Base-by-base conservation (phyloP, 2,329 filamentous ascomycete species). In the Cladophialophora bantiana region DNA sequence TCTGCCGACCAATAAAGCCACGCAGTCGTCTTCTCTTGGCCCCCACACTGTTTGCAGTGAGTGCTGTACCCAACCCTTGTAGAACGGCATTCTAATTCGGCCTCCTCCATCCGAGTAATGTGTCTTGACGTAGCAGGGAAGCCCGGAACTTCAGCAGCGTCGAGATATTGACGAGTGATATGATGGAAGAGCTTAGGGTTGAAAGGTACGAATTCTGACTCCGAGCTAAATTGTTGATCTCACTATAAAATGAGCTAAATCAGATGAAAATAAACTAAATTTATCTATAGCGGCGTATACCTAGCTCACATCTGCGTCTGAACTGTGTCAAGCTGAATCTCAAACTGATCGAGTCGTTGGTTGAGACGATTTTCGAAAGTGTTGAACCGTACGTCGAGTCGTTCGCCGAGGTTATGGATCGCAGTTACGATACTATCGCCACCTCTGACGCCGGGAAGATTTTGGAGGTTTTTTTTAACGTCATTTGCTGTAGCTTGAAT, bases 101-200 rank as follows among this genome's bases (percentile, higher is more conserved):
- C 7, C 45, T 7, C 45, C 45, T 52, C 45, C 45, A 52, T 52
- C 45, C 9, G 45, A 52, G n/a, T 13, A 52, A 52, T 52, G 9
- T 52, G 15, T 52, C 45, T 52, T 52, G 45, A 52, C 45, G 26
- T 52, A 52, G 45, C 26, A 13, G 45, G 10, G 45, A 52, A 52
- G 4, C n/a, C 26, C 7, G 45, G 15, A 52, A 31, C 45, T 52
- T 52, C 9, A 52, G 5, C 4, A 18, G 45, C 15, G 45, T 52
- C 15, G 15, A 52, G 5, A 13, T 52, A 52, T 52, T 18, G 26
- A 52, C 45, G 7, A 52, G 45, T 52, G 45, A 4, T n/a, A 5
- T 52, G 45, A 6, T 7, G 12, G 4, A 12, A 36, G 35, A 36
- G 35, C 7, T 7, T 7, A 9, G 7, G 35, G 35, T 36, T 9